A percentile compares a stretch with the other conserved stretches of the same genome.
These are phyloP conservation scores for Kodamaea sagamina DNA, from an alignment of 805 yeast genomes.

Conservation along the genomic window DNA sequence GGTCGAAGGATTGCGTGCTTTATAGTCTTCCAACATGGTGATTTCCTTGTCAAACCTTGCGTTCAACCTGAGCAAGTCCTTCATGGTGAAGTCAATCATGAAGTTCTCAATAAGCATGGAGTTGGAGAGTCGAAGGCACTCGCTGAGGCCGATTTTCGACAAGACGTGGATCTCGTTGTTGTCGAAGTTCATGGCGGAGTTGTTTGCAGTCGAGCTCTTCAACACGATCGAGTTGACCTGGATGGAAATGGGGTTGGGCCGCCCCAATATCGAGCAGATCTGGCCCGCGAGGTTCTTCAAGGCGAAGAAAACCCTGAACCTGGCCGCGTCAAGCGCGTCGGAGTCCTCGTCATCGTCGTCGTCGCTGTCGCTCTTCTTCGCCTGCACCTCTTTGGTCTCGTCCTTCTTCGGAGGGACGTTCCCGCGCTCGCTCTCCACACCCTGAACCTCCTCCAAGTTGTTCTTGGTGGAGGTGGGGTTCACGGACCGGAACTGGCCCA, in stretches of 20 bases:
- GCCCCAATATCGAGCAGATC: constrained; percentile 51
- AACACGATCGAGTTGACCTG: constrained; percentile 36
- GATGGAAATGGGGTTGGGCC: constrained; percentile 56
- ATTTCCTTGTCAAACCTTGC: constrained; percentile 45
- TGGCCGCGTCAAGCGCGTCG: constrained; percentile 27
- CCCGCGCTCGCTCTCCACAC: not conserved
- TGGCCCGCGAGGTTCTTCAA: constrained; percentile 50
- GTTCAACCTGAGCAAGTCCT: constrained; percentile 44
- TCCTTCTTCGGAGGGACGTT: not conserved
- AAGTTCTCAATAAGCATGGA: constrained; percentile 54
- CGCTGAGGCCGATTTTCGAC: constrained; percentile 51
- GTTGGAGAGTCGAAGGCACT: constrained; percentile 49
- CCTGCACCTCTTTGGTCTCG: not conserved
- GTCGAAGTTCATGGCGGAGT: constrained; percentile 16
- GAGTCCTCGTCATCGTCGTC: constrained; percentile 29
- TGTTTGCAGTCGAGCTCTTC: constrained; percentile 19
- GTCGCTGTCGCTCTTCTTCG: constrained; percentile 8
- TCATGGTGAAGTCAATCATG: constrained; percentile 45
- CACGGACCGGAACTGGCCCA: constrained; percentile 27
- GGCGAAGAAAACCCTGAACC: constrained; percentile 53
- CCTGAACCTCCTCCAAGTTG: not conserved
- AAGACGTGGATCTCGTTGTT: constrained; percentile 30
- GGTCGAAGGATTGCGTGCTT: not conserved
- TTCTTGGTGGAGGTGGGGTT: constrained; percentile 5
- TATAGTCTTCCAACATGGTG: constrained; percentile 32